A percentile compares a stretch with the other conserved stretches of the same genome.
These are phyloP conservation scores for Fusarium subtropicale DNA, from an alignment of 2,329 filamentous ascomycete genomes.

Conservation along the genomic window DNA sequence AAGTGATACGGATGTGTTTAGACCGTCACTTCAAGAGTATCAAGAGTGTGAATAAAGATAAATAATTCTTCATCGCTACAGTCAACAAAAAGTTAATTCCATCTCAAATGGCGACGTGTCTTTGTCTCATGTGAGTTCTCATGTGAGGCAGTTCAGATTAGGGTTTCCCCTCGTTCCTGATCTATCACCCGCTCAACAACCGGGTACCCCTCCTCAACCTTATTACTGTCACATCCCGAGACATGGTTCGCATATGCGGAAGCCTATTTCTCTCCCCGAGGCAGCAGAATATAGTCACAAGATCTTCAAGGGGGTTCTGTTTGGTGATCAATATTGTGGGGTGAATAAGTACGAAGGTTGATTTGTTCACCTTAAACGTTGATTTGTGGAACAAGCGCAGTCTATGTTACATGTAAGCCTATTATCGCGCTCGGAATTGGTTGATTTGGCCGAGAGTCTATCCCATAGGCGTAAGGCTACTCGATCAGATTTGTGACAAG, in stretches of 20 bases:
- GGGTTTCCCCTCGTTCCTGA: not conserved
- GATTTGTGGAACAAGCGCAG: not conserved
- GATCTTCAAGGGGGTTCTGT: not conserved
- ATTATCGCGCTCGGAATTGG: too few species aligned
- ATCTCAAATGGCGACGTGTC: not conserved
- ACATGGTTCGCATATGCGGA: not conserved
- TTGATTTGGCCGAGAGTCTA: not conserved
- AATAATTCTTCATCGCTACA: not conserved
- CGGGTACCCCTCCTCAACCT: not conserved
- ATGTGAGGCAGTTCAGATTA: not conserved
- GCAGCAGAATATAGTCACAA: too few species aligned
- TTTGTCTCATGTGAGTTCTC: not conserved
- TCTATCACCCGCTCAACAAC: too few species aligned
- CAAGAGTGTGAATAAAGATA: not conserved
- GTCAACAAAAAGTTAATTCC: not conserved
- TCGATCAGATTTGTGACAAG: not conserved
- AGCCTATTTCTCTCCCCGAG: too few species aligned
- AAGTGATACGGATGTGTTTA: too few species aligned
- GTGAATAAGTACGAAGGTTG: not conserved
- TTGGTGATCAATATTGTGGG: not conserved
- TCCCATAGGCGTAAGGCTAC: not conserved
- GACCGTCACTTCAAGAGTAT: too few species aligned
- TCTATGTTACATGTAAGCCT: not conserved
- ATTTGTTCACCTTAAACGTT: not conserved
- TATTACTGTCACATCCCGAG: not conserved